Evolutionary conservation across 805 yeast genomes (phyloP), one percentile per base, ranked within the genome.

Genomic region (Wickerhamiella azymoides): DNA sequence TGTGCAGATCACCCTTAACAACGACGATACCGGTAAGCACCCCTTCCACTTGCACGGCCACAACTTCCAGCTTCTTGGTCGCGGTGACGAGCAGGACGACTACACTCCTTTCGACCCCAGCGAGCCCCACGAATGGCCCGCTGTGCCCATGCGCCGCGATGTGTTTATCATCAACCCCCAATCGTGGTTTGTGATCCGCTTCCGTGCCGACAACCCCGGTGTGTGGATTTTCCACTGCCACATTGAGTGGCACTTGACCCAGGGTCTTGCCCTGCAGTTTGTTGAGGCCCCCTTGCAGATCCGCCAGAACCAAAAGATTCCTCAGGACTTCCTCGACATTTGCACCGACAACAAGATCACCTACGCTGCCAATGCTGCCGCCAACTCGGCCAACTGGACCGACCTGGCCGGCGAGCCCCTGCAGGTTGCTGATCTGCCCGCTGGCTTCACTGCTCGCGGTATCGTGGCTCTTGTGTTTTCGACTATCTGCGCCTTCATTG

Each of bases 181-280:
- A 60, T 86, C 96, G 1, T 79, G 84, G 67, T 73, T 86, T 58
- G 88, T 84, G 27, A 59, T 89, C 51, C 76, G 97, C 61, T 89
- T 86, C 72, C 76, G 74, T 59, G 94, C 97, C 45, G 79, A 82
- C 62, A 92, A 92, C 64, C 98, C 97, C 27, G 98, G 98, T 69
- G 88, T 88, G 38, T 89, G 97, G 98, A 76, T 79, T 64, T 92
- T 92, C 93, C 98, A 89, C 69, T 89, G 98, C 67, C 98, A 89
- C 63, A 82, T 92, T 58, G 97, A 92, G 63, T 89, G 98, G 98
- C 98, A 92, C 69, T 74, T 89, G 71, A 73, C 79, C 58, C 97
- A 92, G 70, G 98, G 98, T 59, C 73, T 89, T 57, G 94, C 94
- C 10, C 56, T 86, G 47, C 69, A 72, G 10, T 67, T 92, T 38